phyloP scores from a whole-genome alignment of 2,329 filamentous ascomycete genomes.

The Hymenoscyphus albidus region DNA sequence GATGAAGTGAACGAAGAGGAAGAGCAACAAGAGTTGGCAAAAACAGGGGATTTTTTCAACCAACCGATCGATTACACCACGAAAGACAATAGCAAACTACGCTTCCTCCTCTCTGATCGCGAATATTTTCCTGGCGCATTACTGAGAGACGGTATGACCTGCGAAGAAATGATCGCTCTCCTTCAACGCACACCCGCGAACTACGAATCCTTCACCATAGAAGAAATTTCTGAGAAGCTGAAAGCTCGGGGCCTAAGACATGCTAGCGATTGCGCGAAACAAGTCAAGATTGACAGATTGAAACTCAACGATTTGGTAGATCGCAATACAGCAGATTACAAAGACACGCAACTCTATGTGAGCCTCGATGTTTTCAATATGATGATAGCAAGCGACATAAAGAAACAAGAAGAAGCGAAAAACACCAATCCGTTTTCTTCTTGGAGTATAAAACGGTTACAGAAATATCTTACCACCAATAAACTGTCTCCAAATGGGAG shows the following conservation, averaged over 20 bases:
- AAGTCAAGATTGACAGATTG: not conserved
- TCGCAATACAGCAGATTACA: not conserved
- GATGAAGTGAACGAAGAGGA: not conserved
- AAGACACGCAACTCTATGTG: not conserved
- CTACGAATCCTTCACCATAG: not conserved
- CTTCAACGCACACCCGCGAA: not conserved
- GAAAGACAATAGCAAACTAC: not conserved
- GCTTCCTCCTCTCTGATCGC: not conserved
- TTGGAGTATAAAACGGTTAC: not conserved
- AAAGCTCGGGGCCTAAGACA: not conserved
- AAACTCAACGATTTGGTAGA: conserved; percentile 1
- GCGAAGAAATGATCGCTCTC: not conserved
- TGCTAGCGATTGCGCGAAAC: not conserved
- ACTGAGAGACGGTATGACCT: not conserved
- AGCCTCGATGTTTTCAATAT: not conserved
- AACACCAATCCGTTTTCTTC: not conserved
- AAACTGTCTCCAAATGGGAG: not conserved
- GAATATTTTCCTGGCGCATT: not conserved
- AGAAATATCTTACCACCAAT: not conserved
- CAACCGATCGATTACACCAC: not conserved
- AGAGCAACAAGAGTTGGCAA: not conserved
- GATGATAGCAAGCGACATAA: not conserved
- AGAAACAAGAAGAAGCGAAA: not conserved
- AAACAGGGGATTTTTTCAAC: not conserved
- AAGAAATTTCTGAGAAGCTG: not conserved